Conservation (phyloP, 1,139 yeast genomes). For the Debaryomyces nepalensis region DNA sequence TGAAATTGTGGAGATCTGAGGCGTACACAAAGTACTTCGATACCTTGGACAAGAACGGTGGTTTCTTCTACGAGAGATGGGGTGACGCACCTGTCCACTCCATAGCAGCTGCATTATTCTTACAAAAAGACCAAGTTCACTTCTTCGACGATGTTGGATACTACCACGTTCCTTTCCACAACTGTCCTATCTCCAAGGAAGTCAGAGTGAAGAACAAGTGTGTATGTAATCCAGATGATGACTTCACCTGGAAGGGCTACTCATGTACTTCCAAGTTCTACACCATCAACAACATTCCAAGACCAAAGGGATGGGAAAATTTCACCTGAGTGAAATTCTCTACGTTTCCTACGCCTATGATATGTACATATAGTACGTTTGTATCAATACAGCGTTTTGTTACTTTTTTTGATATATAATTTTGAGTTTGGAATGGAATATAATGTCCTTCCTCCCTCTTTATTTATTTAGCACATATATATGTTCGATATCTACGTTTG, state of each 20-base stretch:
- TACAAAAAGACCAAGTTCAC: slow-evolving; percentile 68
- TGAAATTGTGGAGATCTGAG: slow-evolving; percentile 73
- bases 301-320: slow-evolving; percentile 80
- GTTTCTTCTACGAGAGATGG: slow-evolving; percentile 91
- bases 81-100: slow-evolving; percentile 94
- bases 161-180: slow-evolving; percentile 75
- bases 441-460: not conserved
- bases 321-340: slow-evolving; percentile 30
- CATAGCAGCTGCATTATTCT: slow-evolving; percentile 78
- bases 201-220: slow-evolving; percentile 61
- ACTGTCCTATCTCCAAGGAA: slow-evolving; percentile 72
- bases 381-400: not conserved
- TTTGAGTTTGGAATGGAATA: not conserved
- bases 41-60: slow-evolving; percentile 76
- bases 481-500: not conserved
- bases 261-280: slow-evolving; percentile 81
- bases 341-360: slow-evolving; percentile 1
- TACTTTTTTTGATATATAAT: not conserved
- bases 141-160: slow-evolving; percentile 85
- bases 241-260: slow-evolving; percentile 86
- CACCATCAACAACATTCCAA: slow-evolving; percentile 60
- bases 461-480: not conserved
- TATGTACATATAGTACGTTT: not conserved
- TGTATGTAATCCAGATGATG: slow-evolving; percentile 71
- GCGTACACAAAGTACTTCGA: slow-evolving; percentile 74